Base-by-base conservation (phyloP, 352 stramenopile species). In the Phytophthora sojae region DNA sequence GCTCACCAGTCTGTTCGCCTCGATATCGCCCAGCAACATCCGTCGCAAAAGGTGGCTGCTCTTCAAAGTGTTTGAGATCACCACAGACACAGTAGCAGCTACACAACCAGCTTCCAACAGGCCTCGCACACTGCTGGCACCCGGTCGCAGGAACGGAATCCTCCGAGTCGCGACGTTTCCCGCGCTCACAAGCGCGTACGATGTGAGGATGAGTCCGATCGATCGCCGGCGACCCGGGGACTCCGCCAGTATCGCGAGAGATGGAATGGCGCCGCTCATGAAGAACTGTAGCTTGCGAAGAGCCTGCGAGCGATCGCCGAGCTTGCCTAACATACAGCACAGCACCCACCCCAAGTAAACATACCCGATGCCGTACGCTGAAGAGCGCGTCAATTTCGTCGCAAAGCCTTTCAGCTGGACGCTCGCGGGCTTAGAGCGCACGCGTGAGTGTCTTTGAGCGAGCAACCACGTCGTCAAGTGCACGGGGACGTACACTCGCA, bases 181-280 rank as follows among this genome's bases (percentile, higher is more conserved):
- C 11, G 82, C 65, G 50, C 81, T 91, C 42, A 88, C 60, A 37
- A 86, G 79, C 45, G 75, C 71, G 49, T 91, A 91, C 52, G 83
- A 88, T 23, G 73, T 67, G 32, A 89, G 79, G 59, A 91, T 86
- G 2, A 91, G 63, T 37, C 74, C 77, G n/a, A 89, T 86, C 2
- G 79, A 80, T 1, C 75, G 77, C 23, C 83, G 73, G 19, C 83
- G 64, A n/a, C 69, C 73, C 5, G 70, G 70, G 26, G 74, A 70
- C 51, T 91, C 81, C 6, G 81, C 82, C 19, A 88, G 57, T n/a
- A 91, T 71, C 42, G 83, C 69, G 35, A 77, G 37, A 21, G 81
- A 79, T 2, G 81, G 73, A 9, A 91, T 47, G 19, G 79, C 72
- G 11, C 83, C 81, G 23, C 75, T 79, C 12, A 86, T 2, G 7